Conservation (phyloP, 257 asterid genomes). For the Jacaranda mimosifolia region DNA sequence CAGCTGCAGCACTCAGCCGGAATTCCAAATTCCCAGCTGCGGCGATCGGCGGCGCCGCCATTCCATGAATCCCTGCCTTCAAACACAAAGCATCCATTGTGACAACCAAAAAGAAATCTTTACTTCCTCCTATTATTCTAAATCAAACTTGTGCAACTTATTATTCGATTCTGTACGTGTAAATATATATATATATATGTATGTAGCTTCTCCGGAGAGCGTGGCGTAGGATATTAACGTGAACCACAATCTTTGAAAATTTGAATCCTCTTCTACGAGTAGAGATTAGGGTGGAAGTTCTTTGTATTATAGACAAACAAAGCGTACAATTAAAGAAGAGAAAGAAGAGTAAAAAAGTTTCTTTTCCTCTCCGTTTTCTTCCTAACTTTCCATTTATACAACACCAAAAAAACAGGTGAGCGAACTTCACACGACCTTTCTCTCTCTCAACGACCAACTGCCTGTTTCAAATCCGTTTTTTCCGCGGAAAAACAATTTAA, state of each 20-base stretch:
- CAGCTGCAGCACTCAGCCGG: conserved; percentile 42
- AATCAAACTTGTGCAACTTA: not conserved
- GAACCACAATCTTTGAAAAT: conserved; percentile 35
- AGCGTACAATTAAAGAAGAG: conserved; percentile 6
- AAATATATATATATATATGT: not conserved
- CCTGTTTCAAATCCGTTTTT: conserved; percentile 15
- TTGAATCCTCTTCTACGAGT: not conserved
- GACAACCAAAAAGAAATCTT: not conserved
- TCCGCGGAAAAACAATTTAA: not conserved
- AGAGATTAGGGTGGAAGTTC: conserved; percentile 19
- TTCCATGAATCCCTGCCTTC: conserved; percentile 64
- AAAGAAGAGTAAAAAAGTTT: not conserved
- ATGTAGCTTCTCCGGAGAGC: conserved; percentile 5
- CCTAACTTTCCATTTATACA: not conserved
- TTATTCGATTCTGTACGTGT: not conserved
- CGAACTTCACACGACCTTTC: conserved; percentile 20
- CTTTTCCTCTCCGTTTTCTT: not conserved
- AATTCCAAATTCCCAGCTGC: conserved; percentile 51
- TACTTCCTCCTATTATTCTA: not conserved
- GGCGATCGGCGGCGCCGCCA: conserved; percentile 53
- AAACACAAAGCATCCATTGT: conserved; percentile 67
- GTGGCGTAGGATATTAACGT: conserved; percentile 27
- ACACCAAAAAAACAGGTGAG: conserved; percentile 26
- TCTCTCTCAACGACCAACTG: not conserved
- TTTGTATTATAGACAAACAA: not conserved